These are phyloP conservation scores for Dacryopinax spathularia DNA, from an alignment of 768 basidiomycete species.

Conservation along the genomic window DNA sequence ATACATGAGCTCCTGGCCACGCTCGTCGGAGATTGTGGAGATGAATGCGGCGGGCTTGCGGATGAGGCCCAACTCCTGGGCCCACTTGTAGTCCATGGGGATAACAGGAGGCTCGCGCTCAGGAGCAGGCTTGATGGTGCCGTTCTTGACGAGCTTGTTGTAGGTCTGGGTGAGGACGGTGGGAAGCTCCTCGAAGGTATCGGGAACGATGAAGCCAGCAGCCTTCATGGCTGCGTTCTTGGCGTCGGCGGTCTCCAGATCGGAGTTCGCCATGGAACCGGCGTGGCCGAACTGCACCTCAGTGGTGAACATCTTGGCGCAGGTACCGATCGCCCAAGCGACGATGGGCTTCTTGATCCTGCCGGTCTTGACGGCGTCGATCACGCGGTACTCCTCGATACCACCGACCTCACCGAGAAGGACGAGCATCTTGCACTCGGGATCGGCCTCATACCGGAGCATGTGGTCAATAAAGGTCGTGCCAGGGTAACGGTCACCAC, in stretches of 20 bases:
- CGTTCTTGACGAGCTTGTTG: constrained; percentile 56
- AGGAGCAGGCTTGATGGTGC: constrained; percentile 49
- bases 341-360: constrained; percentile 96
- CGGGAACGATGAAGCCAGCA: constrained; percentile 91
- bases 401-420: constrained; percentile 98
- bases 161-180: constrained; percentile 72
- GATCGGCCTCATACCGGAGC: constrained; percentile 91
- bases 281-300: constrained; percentile 99
- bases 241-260: constrained; percentile 91
- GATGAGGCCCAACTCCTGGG: constrained; percentile 84
- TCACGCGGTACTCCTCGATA: constrained; percentile 97
- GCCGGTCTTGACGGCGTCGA: constrained; percentile 88
- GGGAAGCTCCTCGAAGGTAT: constrained; percentile 94
- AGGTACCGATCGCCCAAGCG: constrained; percentile 99
- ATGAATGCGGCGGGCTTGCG: constrained; percentile 98
- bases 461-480: constrained; percentile 98
- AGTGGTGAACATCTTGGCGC: constrained; percentile 99
- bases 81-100: constrained; percentile 99
- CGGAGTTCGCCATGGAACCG: constrained; percentile 94
- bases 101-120: constrained; percentile 89
- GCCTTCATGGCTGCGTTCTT: constrained; percentile 93
- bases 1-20: constrained; percentile 95
- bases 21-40: constrained; percentile 98
- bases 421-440: constrained; percentile 97
- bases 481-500: constrained; percentile 97